Conservation (phyloP, 805 yeast genomes). For the Spencermartinsiella europaea region DNA sequence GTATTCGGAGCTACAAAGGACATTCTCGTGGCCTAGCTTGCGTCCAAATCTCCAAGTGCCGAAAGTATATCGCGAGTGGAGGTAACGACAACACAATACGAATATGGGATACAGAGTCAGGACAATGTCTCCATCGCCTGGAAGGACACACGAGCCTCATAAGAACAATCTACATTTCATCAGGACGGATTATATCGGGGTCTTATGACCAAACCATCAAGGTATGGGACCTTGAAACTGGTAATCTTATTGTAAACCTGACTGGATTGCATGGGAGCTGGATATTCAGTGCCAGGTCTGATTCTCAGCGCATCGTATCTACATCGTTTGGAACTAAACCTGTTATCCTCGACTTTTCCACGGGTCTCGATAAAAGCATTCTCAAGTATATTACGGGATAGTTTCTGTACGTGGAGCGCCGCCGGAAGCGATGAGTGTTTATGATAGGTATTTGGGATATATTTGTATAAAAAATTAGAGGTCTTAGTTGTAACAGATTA, state of each 20-base stretch:
- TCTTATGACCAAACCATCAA: constrained; percentile 34
- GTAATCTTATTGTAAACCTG: constrained; percentile 24
- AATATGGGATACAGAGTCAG: constrained; percentile 79
- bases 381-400: constrained; percentile 18
- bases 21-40: constrained; percentile 82
- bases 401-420: no score
- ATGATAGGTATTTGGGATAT: no score
- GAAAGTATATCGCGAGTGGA: constrained; percentile 70
- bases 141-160: constrained; percentile 83
- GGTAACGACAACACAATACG: constrained; percentile 82
- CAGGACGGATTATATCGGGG: constrained; percentile 30
- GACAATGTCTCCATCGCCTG: constrained; percentile 64
- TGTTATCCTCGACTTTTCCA: constrained; percentile 31
- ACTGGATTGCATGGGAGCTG: constrained; percentile 31
- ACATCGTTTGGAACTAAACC: constrained; percentile 31
- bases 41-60: constrained; percentile 69
- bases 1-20: constrained; percentile 64
- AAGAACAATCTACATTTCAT: constrained; percentile 39
- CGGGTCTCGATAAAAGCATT: constrained; percentile 24
- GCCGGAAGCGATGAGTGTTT: not conserved
- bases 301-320: constrained; percentile 27
- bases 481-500: no score
- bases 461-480: no score
- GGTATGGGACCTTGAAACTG: constrained; percentile 32
- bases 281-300: constrained; percentile 31